Evolutionary conservation across 2,329 filamentous ascomycete species (phyloP).

Genomic region (Chaetothyriales sp.): DNA sequence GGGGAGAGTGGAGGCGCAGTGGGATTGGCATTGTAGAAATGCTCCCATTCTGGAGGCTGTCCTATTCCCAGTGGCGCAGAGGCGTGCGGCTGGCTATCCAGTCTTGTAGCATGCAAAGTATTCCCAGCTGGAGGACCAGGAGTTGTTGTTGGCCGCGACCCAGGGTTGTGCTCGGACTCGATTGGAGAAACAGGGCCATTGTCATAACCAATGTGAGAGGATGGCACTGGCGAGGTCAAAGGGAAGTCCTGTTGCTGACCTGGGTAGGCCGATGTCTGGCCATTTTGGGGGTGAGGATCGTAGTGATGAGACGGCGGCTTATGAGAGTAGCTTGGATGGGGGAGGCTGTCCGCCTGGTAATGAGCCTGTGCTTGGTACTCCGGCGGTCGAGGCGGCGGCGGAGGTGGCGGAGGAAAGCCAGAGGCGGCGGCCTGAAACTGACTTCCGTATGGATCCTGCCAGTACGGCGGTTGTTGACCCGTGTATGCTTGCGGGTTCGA

Average conservation of each 20-base stretch:
- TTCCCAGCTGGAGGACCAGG: background rate
- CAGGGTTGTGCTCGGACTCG: constrained; percentile 2
- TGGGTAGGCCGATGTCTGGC: background rate
- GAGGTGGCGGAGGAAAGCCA: constrained; percentile 21
- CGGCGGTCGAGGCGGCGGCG: constrained; percentile 29
- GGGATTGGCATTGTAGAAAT: constrained; percentile 12
- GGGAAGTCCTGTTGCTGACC: background rate
- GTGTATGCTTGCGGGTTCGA: constrained; percentile 3
- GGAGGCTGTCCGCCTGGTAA: constrained; percentile 18
- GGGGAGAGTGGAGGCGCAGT: background rate
- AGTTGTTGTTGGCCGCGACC: background rate
- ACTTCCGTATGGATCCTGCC: constrained; percentile 13
- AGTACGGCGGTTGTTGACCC: constrained; percentile 6
- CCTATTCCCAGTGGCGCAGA: constrained; percentile 27
- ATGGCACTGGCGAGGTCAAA: background rate
- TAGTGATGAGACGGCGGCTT: constrained; percentile 21
- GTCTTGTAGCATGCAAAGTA: background rate
- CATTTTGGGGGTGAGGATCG: constrained; percentile 16
- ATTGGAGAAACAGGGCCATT: constrained; percentile 14
- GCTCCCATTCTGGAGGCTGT: constrained; percentile 35
- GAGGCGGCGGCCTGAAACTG: constrained; percentile 11
- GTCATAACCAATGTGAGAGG: background rate
- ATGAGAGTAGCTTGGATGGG: constrained; percentile 21
- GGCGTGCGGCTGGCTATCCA: constrained; percentile 2
- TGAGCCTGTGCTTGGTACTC: constrained; percentile 22